These are phyloP conservation scores for Chaetomium tenue DNA, from an alignment of 495 filamentous ascomycete species.

Conservation along the genomic window DNA sequence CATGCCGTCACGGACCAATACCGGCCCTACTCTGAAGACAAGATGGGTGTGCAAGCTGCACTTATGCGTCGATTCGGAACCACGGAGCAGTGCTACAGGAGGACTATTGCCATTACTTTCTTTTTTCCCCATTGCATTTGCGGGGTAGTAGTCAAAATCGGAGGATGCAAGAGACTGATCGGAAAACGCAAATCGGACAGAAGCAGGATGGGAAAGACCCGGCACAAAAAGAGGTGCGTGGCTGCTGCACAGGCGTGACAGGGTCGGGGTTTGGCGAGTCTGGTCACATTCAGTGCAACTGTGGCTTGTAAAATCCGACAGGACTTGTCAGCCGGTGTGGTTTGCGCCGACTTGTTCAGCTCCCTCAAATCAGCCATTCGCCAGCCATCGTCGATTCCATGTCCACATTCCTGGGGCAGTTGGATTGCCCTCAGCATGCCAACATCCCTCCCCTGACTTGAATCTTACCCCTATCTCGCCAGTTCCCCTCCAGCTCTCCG, in stretches of 20 bases:
- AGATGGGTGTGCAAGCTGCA: neutral
- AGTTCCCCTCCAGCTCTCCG: neutral
- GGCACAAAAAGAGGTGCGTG: neutral
- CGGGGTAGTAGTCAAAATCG: neutral
- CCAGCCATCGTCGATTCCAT: too few relatives aligned
- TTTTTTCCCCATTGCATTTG: neutral
- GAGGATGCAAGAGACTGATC: neutral
- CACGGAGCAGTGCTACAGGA: neutral
- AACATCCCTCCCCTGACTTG: neutral
- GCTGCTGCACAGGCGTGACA: neutral
- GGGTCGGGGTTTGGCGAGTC: too few relatives aligned
- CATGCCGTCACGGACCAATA: neutral
- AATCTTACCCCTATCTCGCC: neutral
- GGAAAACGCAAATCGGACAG: too few relatives aligned
- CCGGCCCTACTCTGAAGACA: neutral
- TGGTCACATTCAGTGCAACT: constrained; percentile 1
- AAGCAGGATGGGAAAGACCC: too few relatives aligned
- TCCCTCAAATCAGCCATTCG: neutral
- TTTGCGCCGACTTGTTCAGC: neutral
- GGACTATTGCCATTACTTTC: neutral
- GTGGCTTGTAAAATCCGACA: neutral
- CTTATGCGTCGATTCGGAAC: neutral
- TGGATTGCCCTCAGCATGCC: neutral
- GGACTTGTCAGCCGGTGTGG: neutral
- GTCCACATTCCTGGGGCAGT: neutral